Evolutionary conservation across 495 filamentous ascomycete species (phyloP).

Genomic region (Umbilicaria muhlenbergii): DNA sequence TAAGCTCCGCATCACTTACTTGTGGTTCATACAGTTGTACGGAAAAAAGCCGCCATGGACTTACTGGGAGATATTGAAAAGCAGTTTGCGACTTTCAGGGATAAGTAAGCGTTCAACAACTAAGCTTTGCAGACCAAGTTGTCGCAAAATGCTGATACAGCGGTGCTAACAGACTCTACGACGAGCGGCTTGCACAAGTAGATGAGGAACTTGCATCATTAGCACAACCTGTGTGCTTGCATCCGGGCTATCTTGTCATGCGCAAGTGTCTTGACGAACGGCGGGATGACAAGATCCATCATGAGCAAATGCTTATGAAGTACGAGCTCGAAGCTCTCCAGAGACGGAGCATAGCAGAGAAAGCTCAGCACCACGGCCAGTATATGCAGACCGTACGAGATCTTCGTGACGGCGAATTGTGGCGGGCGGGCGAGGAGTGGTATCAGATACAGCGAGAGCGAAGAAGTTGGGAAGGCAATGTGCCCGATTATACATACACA

Average conservation of each 20-base stretch:
- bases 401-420: constrained; percentile 62
- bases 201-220: constrained; percentile 77
- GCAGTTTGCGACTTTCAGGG: constrained; percentile 69
- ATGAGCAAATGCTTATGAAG: constrained; percentile 52
- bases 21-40: constrained; percentile 43
- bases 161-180: constrained; percentile 47
- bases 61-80: constrained; percentile 63
- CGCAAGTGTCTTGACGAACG: constrained; percentile 69
- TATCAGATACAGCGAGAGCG: constrained; percentile 87
- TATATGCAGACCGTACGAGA: constrained; percentile 74
- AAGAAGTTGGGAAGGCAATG: constrained; percentile 62
- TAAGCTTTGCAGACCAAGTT: not conserved
- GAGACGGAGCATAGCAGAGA: constrained; percentile 59
- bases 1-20: constrained; percentile 17
- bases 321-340: constrained; percentile 58
- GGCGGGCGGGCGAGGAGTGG: constrained; percentile 66
- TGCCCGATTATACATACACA: constrained; percentile 61
- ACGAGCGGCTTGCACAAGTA: constrained; percentile 67
- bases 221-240: constrained; percentile 55
- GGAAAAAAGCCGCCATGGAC: constrained; percentile 68
- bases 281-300: constrained; percentile 59
- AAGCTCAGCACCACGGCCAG: constrained; percentile 69
- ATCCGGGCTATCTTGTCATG: constrained; percentile 78
- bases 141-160: constrained; percentile 4
- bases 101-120: constrained; percentile 46